Percentiles rank a stretch among this genome's conserved stretches.
phyloP scores from a whole-genome alignment of 768 basidiomycete species.

The Cyclocybe cylindracea region DNA sequence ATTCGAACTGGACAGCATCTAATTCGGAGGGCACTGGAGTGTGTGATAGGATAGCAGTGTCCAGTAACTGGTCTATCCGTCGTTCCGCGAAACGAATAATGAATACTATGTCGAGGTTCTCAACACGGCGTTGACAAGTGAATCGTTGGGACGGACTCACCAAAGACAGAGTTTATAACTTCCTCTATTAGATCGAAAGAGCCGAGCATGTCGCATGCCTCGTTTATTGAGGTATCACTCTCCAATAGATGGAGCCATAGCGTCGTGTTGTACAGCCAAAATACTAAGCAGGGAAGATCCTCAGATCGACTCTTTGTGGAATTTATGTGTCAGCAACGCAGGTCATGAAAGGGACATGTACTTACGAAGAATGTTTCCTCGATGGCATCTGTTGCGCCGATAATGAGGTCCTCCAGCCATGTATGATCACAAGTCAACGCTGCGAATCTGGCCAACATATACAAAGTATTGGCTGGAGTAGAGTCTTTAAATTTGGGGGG shows the following conservation, averaged over 20 bases:
- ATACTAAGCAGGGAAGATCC: conserved; percentile 82
- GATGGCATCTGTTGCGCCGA: conserved; percentile 88
- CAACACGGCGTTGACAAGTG: background rate
- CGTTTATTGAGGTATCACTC: conserved; percentile 77
- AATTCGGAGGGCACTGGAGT: conserved; percentile 76
- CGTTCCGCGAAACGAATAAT: conserved; percentile 92
- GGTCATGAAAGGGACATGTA: conserved; percentile 10
- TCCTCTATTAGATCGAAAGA: conserved; percentile 88
- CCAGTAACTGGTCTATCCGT: conserved; percentile 84
- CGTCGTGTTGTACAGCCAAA: conserved; percentile 94
- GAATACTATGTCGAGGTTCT: conserved; percentile 65
- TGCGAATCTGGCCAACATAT: conserved; percentile 93
- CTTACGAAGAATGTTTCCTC: conserved; percentile 92
- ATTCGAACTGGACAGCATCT: conserved; percentile 88
- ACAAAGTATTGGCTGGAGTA: conserved; percentile 89
- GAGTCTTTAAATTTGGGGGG: conserved; percentile 70
- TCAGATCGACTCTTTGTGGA: conserved; percentile 69
- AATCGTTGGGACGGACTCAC: conserved; percentile 41
- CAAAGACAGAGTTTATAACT: conserved; percentile 92
- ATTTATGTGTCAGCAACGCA: conserved; percentile 11
- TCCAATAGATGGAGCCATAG: conserved; percentile 90
- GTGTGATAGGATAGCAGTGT: conserved; percentile 81
- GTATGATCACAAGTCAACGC: conserved; percentile 85
- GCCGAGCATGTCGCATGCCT: conserved; percentile 80
- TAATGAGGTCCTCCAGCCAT: conserved; percentile 91